These are phyloP conservation scores for Plantago coronopus DNA, from an alignment of 305 asterid species.

Conservation along the genomic window DNA sequence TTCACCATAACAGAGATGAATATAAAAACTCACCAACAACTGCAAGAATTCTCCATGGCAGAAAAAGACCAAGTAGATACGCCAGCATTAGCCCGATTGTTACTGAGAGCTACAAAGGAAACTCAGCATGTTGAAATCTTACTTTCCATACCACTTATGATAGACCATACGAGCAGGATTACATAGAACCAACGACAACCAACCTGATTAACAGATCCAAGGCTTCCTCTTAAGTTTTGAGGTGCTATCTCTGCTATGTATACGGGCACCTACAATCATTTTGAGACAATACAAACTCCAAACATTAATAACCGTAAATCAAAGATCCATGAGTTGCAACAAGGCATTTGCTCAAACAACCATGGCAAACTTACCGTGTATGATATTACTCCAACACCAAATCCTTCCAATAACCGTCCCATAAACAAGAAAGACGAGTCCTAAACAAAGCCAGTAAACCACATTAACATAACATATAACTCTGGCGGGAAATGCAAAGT, in stretches of 20 bases:
- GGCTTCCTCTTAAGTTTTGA: slow-evolving; percentile 79
- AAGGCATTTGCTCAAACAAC: slow-evolving; percentile 2
- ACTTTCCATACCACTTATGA: not conserved
- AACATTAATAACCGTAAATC: slow-evolving; percentile 6
- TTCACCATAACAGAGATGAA: slow-evolving; percentile 6
- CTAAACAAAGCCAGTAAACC: slow-evolving; percentile 25
- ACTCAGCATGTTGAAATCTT: slow-evolving; percentile 2
- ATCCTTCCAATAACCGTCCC: slow-evolving; percentile 88
- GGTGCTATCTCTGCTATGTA: slow-evolving; percentile 91
- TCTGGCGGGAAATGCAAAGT: not conserved
- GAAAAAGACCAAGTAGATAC: slow-evolving; percentile 66
- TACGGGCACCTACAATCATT: slow-evolving; percentile 66
- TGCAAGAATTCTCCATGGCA: slow-evolving; percentile 76
- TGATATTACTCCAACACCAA: slow-evolving; percentile 87
- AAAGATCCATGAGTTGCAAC: slow-evolving; percentile 1
- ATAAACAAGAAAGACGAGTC: slow-evolving; percentile 80
- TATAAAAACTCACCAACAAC: slow-evolving; percentile 51
- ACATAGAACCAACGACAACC: slow-evolving; percentile 20
- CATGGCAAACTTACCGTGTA: slow-evolving; percentile 51
- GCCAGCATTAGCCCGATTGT: slow-evolving; percentile 84
- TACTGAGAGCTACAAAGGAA: slow-evolving; percentile 55
- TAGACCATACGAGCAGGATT: slow-evolving; percentile 2
- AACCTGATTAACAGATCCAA: slow-evolving; percentile 84
- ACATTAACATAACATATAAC: not conserved
- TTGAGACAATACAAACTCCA: slow-evolving; percentile 18